Evolutionary conservation across 257 asterid species (phyloP).

Genomic region (Buddleja alternifolia): DNA sequence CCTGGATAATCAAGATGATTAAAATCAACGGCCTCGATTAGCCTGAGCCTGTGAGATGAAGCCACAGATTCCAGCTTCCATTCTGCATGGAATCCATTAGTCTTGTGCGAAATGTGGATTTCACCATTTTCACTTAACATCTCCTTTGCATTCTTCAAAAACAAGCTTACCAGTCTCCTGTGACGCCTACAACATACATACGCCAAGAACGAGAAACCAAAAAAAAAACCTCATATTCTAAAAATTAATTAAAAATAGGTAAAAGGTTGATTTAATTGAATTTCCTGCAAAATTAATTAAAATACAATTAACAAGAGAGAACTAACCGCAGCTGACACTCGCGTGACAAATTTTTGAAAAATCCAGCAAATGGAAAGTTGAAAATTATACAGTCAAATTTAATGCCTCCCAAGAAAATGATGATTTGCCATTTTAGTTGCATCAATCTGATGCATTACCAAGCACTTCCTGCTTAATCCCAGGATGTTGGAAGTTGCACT

Average conservation of each 20-base stretch:
- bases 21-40: constrained; percentile 21
- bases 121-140: constrained; percentile 31
- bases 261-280: too few species aligned
- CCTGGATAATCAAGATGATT: constrained; percentile 18
- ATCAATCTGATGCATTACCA: constrained; percentile 32
- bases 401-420: background rate
- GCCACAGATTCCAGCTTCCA: constrained; percentile 31
- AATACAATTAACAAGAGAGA: background rate
- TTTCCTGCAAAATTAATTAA: too few species aligned
- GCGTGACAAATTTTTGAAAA: background rate
- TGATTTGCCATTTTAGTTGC: constrained; percentile 30
- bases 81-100: constrained; percentile 32
- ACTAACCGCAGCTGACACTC: background rate
- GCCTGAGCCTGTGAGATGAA: background rate
- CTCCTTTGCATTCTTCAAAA: constrained; percentile 17
- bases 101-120: constrained; percentile 41
- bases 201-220: background rate
- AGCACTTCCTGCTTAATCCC: constrained; percentile 31
- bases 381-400: constrained; percentile 35
- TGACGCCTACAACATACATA: background rate
- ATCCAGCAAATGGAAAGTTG: constrained; percentile 15
- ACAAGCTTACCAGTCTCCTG: constrained; percentile 2
- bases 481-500: constrained; percentile 25
- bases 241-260: background rate
- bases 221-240: too few species aligned